Percentiles rank a stretch among this genome's conserved stretches.
These are phyloP conservation scores for Tripidium arundinaceum DNA, from an alignment of 202 grass and related monocot genomes.

Conservation along the genomic window DNA sequence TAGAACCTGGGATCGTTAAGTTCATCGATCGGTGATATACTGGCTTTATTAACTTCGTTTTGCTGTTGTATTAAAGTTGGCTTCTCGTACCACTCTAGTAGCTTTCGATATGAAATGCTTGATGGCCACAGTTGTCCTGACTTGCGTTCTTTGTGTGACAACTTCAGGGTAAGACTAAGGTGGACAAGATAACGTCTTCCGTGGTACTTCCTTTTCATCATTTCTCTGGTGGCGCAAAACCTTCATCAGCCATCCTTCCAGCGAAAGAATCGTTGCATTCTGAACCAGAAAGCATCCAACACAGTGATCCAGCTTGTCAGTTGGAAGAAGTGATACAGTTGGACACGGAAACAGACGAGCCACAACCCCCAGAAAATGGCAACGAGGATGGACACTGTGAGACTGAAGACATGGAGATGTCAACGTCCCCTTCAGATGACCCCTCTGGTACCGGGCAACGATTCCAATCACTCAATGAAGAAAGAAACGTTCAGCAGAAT, in stretches of 20 bases:
- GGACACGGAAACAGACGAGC: slow-evolving; percentile 33
- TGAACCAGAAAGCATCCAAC: slow-evolving; percentile 40
- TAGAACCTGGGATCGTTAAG: neutral
- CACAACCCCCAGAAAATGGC: slow-evolving; percentile 29
- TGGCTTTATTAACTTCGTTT: slow-evolving; percentile 11
- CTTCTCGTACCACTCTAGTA: neutral
- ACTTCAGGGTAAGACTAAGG: slow-evolving; percentile 53
- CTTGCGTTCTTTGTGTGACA: slow-evolving; percentile 8
- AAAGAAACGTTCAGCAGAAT: slow-evolving; percentile 42
- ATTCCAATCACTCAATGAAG: slow-evolving; percentile 57
- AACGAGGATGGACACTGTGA: slow-evolving; percentile 22
- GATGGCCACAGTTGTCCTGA: slow-evolving; percentile 5
- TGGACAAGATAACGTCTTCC: slow-evolving; percentile 67
- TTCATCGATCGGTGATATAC: neutral
- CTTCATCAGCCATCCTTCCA: slow-evolving; percentile 3
- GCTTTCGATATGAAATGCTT: neutral
- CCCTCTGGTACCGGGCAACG: slow-evolving; percentile 43
- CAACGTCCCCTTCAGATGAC: slow-evolving; percentile 33
- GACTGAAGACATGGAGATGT: slow-evolving; percentile 30
- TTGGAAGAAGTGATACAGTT: slow-evolving; percentile 65
- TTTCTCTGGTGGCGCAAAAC: slow-evolving; percentile 46
- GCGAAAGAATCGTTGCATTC: neutral
- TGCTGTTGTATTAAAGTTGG: neutral
- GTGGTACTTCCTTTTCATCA: slow-evolving; percentile 76
- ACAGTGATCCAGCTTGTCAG: slow-evolving; percentile 37